Percentiles rank a stretch among this genome's conserved stretches.
phyloP scores from a whole-genome alignment of 805 yeast species.

The Ogataea glucozyma region DNA sequence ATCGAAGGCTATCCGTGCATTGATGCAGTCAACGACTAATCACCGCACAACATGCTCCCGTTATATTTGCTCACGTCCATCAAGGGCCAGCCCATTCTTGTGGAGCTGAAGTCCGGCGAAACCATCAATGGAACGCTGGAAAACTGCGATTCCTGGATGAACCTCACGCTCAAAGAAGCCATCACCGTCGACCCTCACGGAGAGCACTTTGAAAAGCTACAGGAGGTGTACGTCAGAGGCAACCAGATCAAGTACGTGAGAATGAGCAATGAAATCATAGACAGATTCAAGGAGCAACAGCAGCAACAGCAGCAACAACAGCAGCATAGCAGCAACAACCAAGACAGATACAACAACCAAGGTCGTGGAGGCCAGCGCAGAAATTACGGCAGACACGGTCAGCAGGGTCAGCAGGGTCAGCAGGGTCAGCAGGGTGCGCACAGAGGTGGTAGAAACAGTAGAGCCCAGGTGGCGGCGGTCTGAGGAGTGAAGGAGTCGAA shows the following conservation, averaged over 20 bases:
- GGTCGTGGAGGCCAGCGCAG: constrained; percentile 22
- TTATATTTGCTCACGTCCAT: constrained; percentile 87
- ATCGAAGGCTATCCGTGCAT: too few relatives aligned
- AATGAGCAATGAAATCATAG: constrained; percentile 75
- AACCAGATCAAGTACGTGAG: constrained; percentile 77
- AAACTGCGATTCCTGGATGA: constrained; percentile 96
- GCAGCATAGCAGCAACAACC: too few relatives aligned
- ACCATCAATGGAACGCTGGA: constrained; percentile 79
- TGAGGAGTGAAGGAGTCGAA: too few relatives aligned
- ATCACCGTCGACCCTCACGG: constrained; percentile 65
- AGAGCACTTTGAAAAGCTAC: constrained; percentile 58
- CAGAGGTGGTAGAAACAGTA: constrained; percentile 16
- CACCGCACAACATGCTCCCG: constrained; percentile 62
- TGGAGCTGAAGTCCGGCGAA: constrained; percentile 91
- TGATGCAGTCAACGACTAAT: too few relatives aligned
- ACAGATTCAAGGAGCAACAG: constrained; percentile 67
- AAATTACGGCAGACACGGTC: constrained; percentile 14
- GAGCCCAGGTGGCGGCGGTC: constrained; percentile 12
- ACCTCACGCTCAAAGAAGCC: constrained; percentile 77
- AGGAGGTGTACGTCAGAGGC: constrained; percentile 83
- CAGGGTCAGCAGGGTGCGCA: constrained; percentile 18
- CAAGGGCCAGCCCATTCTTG: constrained; percentile 81
- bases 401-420: constrained; percentile 29
- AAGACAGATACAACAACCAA: constrained; percentile 27
- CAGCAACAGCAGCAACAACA: constrained; percentile 41